Base-by-base conservation (phyloP, 2,329 filamentous ascomycete species). In the Pseudopyrenochaeta lycopersici region DNA sequence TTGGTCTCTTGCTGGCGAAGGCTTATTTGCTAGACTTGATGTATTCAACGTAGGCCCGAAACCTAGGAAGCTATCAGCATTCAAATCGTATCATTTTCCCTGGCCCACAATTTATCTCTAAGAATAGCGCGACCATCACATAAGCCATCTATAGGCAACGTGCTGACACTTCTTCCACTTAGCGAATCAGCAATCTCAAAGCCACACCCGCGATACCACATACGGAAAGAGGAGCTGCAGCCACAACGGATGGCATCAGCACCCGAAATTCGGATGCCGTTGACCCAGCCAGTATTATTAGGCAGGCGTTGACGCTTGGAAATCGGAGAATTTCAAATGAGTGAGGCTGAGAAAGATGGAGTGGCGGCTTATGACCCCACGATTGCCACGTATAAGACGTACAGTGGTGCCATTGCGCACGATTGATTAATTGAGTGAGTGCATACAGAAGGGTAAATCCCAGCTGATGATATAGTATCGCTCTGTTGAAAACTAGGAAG, bases 171-270 rank as follows among this genome's bases (percentile, higher is more conserved):
- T 18, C 33, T 14, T n/a, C 7, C 12, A 11, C 41, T 11, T 31
- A 35, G 23, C 49, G 39, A 52, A 56, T 56, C 54, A 56, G 41
- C 41, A 32, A 18, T 45, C 21, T 27, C 43, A 36, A 36, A 55
- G 59, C 59, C 57, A 63, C 55, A 23, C 27, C 17, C 35, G 41
- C 49, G 43, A 58, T 53, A 29, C 54, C 45, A 41, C 23, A 55
- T 57, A 31, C 18, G 49, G 58, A 43, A 38, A 52, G 41, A 48
- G 17, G 41, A 48, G 18, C 40, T 9, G 36, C 55, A 53, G 53
- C 50, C 46, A 46, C 56, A 52, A 29, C 31, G n/a, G 30, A 18
- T 10, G 20, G 7, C 45, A 38, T 49, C 51, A 46, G 51, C 51
- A 36, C 31, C 14, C n/a, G 29, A 29, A 17, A 48, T 20, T 20